These are phyloP conservation scores for Gaeumannomyces sp. DNA, from an alignment of 2,329 filamentous ascomycete species.

Conservation along the genomic window DNA sequence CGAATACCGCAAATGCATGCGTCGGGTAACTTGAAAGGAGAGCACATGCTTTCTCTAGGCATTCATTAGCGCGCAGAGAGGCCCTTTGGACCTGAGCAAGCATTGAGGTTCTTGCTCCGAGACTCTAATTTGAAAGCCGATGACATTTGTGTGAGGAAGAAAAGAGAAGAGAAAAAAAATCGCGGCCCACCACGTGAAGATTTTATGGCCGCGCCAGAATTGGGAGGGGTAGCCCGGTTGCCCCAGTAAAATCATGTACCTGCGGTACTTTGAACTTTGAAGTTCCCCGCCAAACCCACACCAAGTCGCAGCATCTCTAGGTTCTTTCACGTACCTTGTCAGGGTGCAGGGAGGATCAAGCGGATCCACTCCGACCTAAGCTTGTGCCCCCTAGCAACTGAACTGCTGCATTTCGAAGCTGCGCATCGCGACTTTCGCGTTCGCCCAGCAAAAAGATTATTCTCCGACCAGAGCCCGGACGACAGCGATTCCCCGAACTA, in stretches of 20 bases:
- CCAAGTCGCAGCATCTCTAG: not conserved
- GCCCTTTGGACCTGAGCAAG: constrained; percentile 82
- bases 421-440: not conserved
- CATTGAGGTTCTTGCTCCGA: constrained; percentile 88
- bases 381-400: not conserved
- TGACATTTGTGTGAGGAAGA: constrained; percentile 64
- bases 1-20: constrained; percentile 29
- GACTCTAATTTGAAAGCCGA: constrained; percentile 98
- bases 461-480: not conserved
- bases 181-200: constrained; percentile 14
- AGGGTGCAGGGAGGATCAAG: not conserved
- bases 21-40: constrained; percentile 65
- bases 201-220: constrained; percentile 13
- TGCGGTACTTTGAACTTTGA: not conserved
- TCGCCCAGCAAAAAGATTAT: not conserved
- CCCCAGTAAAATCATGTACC: not conserved
- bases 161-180: constrained; percentile 30
- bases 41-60: constrained; percentile 77
- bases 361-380: not conserved
- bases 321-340: not conserved
- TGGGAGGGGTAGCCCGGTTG: constrained; percentile 2
- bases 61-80: constrained; percentile 94
- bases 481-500: not conserved
- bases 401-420: not conserved
- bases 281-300: not conserved